Evolutionary conservation across 1,139 yeast genomes (phyloP).

Genomic region (Magnusiomyces paraingens): DNA sequence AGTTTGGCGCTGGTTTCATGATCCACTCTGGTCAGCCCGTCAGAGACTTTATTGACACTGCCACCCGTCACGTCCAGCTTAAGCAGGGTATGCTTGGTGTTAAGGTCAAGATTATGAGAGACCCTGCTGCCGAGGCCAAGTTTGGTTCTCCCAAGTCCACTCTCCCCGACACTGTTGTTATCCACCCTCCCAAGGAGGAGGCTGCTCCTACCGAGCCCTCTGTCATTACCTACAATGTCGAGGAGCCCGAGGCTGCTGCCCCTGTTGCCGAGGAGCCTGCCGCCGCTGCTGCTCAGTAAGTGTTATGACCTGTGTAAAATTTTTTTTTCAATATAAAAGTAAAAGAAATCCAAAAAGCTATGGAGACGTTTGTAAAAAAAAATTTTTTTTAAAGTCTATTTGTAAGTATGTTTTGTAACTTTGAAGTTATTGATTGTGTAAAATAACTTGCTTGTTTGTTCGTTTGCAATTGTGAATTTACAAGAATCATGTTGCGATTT

Average conservation of each 20-base stretch:
- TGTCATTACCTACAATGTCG: conserved; percentile 41
- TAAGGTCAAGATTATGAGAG: conserved; percentile 99
- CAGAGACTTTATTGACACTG: conserved; percentile 95
- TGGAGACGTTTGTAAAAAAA: neutral
- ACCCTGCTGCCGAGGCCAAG: conserved; percentile 82
- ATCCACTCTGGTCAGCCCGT: conserved; percentile 99
- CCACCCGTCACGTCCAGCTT: conserved; percentile 99
- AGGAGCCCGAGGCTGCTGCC: conserved; percentile 22
- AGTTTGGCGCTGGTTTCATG: conserved; percentile 99
- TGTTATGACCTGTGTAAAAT: conserved; percentile 3
- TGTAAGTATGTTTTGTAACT: no score
- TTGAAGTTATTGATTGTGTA: no score
- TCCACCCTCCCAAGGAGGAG: conserved; percentile 97
- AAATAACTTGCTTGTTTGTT: no score
- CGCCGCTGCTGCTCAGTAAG: conserved; percentile 15
- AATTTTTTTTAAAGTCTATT: neutral
- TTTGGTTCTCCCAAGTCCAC: conserved; percentile 75
- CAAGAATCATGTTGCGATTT: neutral
- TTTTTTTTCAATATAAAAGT: neutral
- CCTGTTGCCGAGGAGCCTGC: conserved; percentile 19
- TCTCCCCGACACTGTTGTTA: conserved; percentile 94
- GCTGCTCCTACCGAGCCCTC: conserved; percentile 80
- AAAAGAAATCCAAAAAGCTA: neutral
- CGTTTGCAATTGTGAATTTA: no score
- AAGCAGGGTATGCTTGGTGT: conserved; percentile 99